Percentiles rank a stretch among this genome's conserved stretches.
phyloP scores from a whole-genome alignment of 2,329 filamentous ascomycete species.

The Aurifilum marmelostoma region DNA sequence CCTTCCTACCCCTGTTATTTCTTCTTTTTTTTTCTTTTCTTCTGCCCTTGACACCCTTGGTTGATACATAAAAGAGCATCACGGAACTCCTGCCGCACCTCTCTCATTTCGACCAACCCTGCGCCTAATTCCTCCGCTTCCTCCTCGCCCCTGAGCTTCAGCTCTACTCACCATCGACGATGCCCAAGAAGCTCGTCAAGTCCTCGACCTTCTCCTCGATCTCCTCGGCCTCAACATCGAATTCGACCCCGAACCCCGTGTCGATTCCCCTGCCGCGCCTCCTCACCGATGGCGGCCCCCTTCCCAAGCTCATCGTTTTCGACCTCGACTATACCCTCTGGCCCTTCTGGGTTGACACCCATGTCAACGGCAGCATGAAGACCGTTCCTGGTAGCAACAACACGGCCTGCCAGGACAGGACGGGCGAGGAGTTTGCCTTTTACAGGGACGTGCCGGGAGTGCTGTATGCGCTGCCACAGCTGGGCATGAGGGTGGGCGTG shows the following conservation, averaged over 20 bases:
- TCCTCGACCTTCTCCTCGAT: constrained; percentile 32
- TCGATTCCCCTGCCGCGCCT: constrained; percentile 42
- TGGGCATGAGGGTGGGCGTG: constrained; percentile 48
- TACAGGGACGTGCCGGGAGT: constrained; percentile 71
- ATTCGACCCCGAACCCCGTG: constrained; percentile 32
- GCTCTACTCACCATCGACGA: constrained; percentile 2
- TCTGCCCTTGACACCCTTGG: too few relatives aligned
- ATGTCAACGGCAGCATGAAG: constrained; percentile 72
- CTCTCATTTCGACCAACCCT: too few relatives aligned
- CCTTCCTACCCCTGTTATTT: neutral
- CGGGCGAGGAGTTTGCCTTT: constrained; percentile 70
- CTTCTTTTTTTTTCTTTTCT: neutral
- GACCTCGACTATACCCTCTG: constrained; percentile 98
- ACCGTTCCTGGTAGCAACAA: constrained; percentile 45
- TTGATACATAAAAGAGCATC: too few relatives aligned
- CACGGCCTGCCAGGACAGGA: constrained; percentile 51
- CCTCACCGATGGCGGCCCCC: constrained; percentile 62
- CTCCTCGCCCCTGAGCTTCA: neutral
- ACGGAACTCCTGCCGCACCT: neutral
- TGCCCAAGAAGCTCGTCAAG: constrained; percentile 31
- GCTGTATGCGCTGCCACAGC: constrained; percentile 59
- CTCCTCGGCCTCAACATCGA: constrained; percentile 32
- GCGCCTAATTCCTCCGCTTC: neutral
- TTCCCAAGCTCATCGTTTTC: constrained; percentile 86
- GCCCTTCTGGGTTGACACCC: constrained; percentile 98